A percentile compares a stretch with the other conserved stretches of the same genome.
Conservation (phyloP, 176 grass and related monocot species). For the Stipa capillata region DNA sequence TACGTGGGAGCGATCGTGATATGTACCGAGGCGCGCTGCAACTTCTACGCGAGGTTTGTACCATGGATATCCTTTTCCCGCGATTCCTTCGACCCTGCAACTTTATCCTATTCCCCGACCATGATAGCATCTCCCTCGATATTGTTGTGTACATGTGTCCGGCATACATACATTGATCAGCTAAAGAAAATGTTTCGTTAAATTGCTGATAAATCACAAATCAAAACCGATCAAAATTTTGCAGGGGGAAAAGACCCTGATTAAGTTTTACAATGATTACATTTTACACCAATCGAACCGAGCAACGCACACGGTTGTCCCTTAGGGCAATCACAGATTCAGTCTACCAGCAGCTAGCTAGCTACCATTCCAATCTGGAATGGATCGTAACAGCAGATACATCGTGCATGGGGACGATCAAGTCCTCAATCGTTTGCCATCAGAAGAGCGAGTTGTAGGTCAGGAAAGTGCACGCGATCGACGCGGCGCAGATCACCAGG, state of each 20-base stretch:
- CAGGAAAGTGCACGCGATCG: slow-evolving; percentile 48
- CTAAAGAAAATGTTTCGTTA: too few relatives aligned
- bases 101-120: slow-evolving; percentile 30
- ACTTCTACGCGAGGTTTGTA: slow-evolving; percentile 30
- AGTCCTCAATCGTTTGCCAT: background rate
- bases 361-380: slow-evolving; percentile 4
- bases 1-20: too few relatives aligned
- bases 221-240: slow-evolving; percentile 36
- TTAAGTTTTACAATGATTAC: background rate
- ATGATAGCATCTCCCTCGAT: background rate
- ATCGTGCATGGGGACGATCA: background rate
- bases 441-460: slow-evolving; percentile 94
- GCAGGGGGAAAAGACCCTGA: background rate
- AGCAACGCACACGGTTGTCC: background rate
- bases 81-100: slow-evolving; percentile 1
- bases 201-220: too few relatives aligned
- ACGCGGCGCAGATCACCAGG: slow-evolving; percentile 55
- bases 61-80: slow-evolving; percentile 51
- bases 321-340: slow-evolving; percentile 7
- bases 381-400: background rate
- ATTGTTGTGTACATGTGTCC: background rate
- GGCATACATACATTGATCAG: too few relatives aligned
- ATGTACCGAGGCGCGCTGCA: background rate
- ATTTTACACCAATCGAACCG: slow-evolving; percentile 1
- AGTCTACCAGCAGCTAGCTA: background rate